phyloP scores from a whole-genome alignment of 108 stramenopile species.

The Schizochytrium sp. region DNA sequence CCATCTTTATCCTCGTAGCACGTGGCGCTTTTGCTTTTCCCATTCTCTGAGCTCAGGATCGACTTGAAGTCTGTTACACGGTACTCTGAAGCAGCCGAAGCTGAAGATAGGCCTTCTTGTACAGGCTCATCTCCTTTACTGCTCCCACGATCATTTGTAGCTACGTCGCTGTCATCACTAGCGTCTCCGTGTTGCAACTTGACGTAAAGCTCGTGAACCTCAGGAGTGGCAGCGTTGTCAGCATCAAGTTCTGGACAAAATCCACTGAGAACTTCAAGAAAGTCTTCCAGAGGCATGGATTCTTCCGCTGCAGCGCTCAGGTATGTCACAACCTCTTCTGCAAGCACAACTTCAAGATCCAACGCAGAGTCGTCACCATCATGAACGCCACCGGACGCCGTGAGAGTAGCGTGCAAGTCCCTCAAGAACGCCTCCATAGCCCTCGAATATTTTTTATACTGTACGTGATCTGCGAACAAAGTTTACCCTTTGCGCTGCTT shows the following conservation, averaged over 20 bases:
- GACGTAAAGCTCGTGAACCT: neutral
- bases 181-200: neutral
- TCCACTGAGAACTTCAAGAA: conserved; percentile 15
- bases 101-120: too few relatives aligned
- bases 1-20: too few relatives aligned
- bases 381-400: neutral
- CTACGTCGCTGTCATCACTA: neutral
- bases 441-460: too few relatives aligned
- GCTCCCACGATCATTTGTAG: too few relatives aligned
- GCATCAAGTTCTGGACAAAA: conserved; percentile 19
- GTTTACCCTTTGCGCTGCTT: too few relatives aligned
- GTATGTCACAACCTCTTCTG: conserved; percentile 24
- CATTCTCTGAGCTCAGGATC: too few relatives aligned
- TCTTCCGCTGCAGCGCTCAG: neutral
- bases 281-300: neutral
- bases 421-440: conserved; percentile 3
- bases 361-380: neutral
- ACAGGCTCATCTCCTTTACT: too few relatives aligned
- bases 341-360: conserved; percentile 21
- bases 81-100: too few relatives aligned
- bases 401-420: neutral
- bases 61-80: too few relatives aligned
- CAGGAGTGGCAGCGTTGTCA: neutral
- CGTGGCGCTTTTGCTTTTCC: too few relatives aligned
- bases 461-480: too few relatives aligned